Evolutionary conservation across 1,284 basidiomycete species (phyloP), one percentile per base, ranked within the genome.

Genomic region (Trichosporon coremiiforme): DNA sequence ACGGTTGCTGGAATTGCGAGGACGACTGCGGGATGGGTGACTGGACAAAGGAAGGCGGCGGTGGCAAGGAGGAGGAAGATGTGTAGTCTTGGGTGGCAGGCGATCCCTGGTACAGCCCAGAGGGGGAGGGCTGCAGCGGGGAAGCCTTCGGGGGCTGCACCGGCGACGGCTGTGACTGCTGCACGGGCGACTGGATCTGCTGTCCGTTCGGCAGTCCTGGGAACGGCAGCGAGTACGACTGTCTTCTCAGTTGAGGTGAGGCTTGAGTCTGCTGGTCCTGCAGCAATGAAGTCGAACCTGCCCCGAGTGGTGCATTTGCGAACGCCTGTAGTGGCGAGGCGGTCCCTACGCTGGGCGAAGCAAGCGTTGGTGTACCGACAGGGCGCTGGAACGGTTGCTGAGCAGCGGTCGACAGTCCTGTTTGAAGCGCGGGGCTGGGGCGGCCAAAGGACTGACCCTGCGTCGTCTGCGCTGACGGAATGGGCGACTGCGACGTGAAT

Each of bases 1-100:
- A 9, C 2, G 57, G 57, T 33, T 62, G 29, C 31, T 50, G 64
- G 2, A 33, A 41, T 15, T 29, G 47, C 31, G 41, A 50, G 17
- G 64, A 9, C 64, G 41, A 35, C 64, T 41, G 64, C 17, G 29
- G n/a, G 50, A 20, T 25, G 29, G 64, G 6, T 36, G 41, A 35
- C 47, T 41, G 64, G 13, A 12, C 45, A 31, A 65, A 65, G 45
- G 64, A 65, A 20, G 64, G 64, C 29, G 64, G 31, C 3, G 64
- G 31, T 7, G 64, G 31, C 22, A 17, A 45, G 31, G 29, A 33
- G 17, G 57, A 17, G 57, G 57, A 62, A 62, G 57, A 7, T 6
- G 31, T 5, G 57, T 33, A 62, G 57, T 62, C 57, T 12, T 62
- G 57, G 8, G 57, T 33, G 17, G 57, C 57, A 33, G 57, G 57